Percentiles rank a stretch among this genome's conserved stretches.
These are phyloP conservation scores for Pyrenula aspistea DNA, from an alignment of 495 filamentous ascomycete genomes.

Conservation along the genomic window DNA sequence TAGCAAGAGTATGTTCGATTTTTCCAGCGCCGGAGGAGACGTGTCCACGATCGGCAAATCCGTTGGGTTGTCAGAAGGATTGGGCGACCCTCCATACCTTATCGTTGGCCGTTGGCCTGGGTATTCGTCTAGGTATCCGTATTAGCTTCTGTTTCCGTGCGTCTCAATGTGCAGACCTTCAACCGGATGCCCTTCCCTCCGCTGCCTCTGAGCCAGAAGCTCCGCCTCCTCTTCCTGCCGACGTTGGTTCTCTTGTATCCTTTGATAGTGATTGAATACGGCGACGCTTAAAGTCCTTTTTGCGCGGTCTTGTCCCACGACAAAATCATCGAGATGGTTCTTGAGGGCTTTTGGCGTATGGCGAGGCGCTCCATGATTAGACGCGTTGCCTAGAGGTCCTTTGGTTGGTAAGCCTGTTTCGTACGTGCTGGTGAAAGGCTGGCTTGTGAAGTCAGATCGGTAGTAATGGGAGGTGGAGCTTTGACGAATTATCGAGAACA, in stretches of 20 bases:
- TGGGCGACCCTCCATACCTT: conserved; percentile 17
- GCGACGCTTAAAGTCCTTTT: conserved; percentile 89
- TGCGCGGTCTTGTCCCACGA: conserved; percentile 91
- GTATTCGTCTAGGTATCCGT: conserved; percentile 55
- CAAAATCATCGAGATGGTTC: conserved; percentile 85
- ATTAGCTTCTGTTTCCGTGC: not conserved
- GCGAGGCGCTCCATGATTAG: conserved; percentile 50
- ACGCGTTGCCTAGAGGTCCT: conserved; percentile 44
- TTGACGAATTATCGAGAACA: not conserved
- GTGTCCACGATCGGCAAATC: conserved; percentile 37
- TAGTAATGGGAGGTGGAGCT: conserved; percentile 36
- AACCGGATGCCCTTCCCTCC: conserved; percentile 38
- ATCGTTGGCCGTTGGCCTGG: conserved; percentile 58
- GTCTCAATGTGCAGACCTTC: conserved; percentile 34
- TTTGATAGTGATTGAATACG: conserved; percentile 96
- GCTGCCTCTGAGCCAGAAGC: conserved; percentile 33
- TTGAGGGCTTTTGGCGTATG: conserved; percentile 79
- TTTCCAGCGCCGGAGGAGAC: conserved; percentile 71
- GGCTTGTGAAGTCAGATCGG: conserved; percentile 50
- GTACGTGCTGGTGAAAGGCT: conserved; percentile 64
- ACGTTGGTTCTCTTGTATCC: conserved; percentile 62
- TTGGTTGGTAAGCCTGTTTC: conserved; percentile 53
- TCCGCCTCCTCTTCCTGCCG: conserved; percentile 70
- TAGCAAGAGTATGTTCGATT: conserved; percentile 87
- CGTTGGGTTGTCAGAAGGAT: conserved; percentile 13